phyloP scores from a whole-genome alignment of 768 basidiomycete species.

The Ephemerocybe angulata region DNA sequence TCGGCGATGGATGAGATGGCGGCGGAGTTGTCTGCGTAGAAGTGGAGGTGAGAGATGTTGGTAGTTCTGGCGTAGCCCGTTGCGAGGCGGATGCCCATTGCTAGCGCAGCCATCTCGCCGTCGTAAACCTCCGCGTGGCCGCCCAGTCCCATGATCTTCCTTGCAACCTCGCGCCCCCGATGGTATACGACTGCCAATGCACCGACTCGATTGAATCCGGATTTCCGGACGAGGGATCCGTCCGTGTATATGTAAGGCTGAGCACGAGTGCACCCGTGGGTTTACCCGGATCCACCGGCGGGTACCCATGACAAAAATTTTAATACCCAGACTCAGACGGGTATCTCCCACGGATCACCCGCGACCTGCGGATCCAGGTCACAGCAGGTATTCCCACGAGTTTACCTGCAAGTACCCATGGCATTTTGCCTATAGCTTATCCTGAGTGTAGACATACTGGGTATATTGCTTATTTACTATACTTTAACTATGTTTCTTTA shows the following conservation, averaged over 20 bases:
- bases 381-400: too few relatives aligned
- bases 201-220: conserved; percentile 10
- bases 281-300: too few relatives aligned
- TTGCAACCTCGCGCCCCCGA: conserved; percentile 10
- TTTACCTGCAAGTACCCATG: too few relatives aligned
- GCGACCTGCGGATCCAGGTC: too few relatives aligned
- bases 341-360: too few relatives aligned
- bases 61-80: neutral
- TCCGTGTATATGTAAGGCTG: conserved; percentile 16
- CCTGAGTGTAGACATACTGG: too few relatives aligned
- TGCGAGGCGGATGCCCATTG: conserved; percentile 10
- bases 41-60: conserved; percentile 16
- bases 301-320: too few relatives aligned
- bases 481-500: too few relatives aligned
- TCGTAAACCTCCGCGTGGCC: conserved; percentile 24
- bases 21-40: conserved; percentile 24
- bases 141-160: conserved; percentile 18
- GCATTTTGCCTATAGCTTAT: too few relatives aligned
- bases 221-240: conserved; percentile 5
- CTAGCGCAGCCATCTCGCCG: conserved; percentile 23
- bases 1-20: conserved; percentile 17
- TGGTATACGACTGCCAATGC: conserved; percentile 18
- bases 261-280: too few relatives aligned
- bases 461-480: too few relatives aligned
- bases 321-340: too few relatives aligned